These are phyloP conservation scores for Nicotiana obtusifolia DNA, from an alignment of 257 asterid genomes.

Conservation along the genomic window DNA sequence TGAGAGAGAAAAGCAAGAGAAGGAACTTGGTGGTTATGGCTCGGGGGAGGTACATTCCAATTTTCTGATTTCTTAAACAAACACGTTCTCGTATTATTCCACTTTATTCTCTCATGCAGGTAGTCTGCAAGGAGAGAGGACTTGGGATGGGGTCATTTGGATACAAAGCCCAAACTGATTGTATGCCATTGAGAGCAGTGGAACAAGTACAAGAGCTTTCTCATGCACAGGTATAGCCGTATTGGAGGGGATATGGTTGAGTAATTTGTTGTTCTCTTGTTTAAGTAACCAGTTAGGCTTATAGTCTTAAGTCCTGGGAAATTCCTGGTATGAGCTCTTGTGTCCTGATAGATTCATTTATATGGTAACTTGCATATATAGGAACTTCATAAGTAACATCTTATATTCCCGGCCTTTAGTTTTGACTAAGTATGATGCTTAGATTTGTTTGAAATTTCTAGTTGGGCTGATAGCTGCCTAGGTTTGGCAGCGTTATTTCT, in stretches of 20 bases:
- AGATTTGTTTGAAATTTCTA: neutral
- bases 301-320: neutral
- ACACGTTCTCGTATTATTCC: constrained; percentile 10
- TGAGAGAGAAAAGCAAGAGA: constrained; percentile 90
- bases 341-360: neutral
- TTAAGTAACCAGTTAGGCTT: neutral
- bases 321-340: neutral
- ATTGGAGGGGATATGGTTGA: constrained; percentile 24
- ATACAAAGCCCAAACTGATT: constrained; percentile 45
- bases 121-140: constrained; percentile 94
- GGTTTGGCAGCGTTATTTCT: neutral
- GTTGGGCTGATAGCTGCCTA: neutral
- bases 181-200: constrained; percentile 26
- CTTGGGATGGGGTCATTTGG: constrained; percentile 79
- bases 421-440: neutral
- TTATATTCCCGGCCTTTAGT: neutral
- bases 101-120: constrained; percentile 40
- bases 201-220: constrained; percentile 39
- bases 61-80: constrained; percentile 4
- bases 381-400: too few relatives aligned
- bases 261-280: neutral
- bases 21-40: constrained; percentile 97
- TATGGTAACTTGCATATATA: neutral
- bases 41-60: constrained; percentile 73
- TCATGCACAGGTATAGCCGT: constrained; percentile 28